Base-by-base conservation (phyloP, 2,329 filamentous ascomycete species). In the Sphaceloma murrayae region DNA sequence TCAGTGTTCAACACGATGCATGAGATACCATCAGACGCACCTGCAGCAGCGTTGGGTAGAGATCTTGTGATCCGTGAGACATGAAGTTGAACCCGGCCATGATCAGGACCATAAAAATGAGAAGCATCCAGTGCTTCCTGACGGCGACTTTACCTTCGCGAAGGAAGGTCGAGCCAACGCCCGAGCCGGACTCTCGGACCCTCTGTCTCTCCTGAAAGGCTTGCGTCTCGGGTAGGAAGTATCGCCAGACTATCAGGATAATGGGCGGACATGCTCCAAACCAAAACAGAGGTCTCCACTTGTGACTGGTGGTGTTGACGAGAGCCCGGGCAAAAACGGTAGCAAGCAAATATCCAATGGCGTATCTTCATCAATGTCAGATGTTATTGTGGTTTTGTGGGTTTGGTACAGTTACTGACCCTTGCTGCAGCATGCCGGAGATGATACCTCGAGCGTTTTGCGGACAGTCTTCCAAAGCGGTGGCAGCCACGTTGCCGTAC, bases 221-320 rank as follows among this genome's bases (percentile, higher is more conserved):
- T 32, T 80, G 63, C 0, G 85, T 93, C 65, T 93, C 86, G 2
- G 83, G 81, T 1, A 93, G 72, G 57, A 72, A 75, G 17, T 87
- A 65, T 27, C 85, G 79, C 68, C 81, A 84, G 45, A 78, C 54
- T 56, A 91, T 91, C 62, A 91, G 80, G 32, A 91, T 58, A 2
- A 85, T 70, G 0, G 86, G 85, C 0, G 83, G 83, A 29, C 79
- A 74, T 4, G 85, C 83, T n/a, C 78, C 85, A 59, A 93, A 91
- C 85, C 85, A 93, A 67, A 78, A 93, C 0, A 91, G 68, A 0
- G 85, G 83, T 5, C 85, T 73, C 86, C 85, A 93, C 40, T 72
- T 77, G 56, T 91, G 79, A 1, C 75, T 60, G 1, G 84, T 87
- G 1, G 83, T 88, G 59, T 81, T 67, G 34, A 86, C 74, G 9